Percentiles rank a stretch among this genome's conserved stretches.
phyloP scores from a whole-genome alignment of 495 filamentous ascomycete genomes.

The Hypoxylon cercidicola region DNA sequence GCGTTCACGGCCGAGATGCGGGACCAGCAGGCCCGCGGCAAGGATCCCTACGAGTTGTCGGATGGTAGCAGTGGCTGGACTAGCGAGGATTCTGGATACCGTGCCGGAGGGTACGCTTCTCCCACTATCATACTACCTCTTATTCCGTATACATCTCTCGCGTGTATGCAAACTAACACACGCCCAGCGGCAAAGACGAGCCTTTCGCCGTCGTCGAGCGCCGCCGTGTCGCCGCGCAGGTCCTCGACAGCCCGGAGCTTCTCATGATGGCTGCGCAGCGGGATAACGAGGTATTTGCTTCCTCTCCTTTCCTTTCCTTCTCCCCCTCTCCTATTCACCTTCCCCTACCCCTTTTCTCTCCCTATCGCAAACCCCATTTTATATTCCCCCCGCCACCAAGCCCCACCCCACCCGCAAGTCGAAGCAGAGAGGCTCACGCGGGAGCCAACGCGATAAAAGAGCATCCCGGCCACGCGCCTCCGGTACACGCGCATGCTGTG shows the following conservation, averaged over 20 bases:
- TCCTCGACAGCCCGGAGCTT: slow-evolving; percentile 61
- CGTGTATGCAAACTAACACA: not conserved
- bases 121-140: not conserved
- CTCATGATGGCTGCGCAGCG: slow-evolving; percentile 64
- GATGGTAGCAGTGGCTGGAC: slow-evolving; percentile 40
- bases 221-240: slow-evolving; percentile 54
- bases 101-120: slow-evolving; percentile 21
- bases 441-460: slow-evolving; percentile 44
- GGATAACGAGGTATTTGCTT: slow-evolving; percentile 54
- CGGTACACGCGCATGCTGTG: slow-evolving; percentile 62
- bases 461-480: slow-evolving; percentile 57
- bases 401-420: not conserved
- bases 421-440: not conserved
- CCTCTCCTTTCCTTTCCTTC: not conserved
- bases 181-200: slow-evolving; percentile 29
- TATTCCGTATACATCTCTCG: not conserved
- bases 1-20: slow-evolving; percentile 56
- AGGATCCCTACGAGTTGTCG: slow-evolving; percentile 57
- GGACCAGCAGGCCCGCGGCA: slow-evolving; percentile 64
- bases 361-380: not conserved
- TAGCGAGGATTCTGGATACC: slow-evolving; percentile 12
- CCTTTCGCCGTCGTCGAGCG: slow-evolving; percentile 47
- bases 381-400: slow-evolving; percentile 9
- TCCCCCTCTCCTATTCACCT: slow-evolving; percentile 1
- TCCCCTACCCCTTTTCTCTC: not conserved